phyloP scores from a whole-genome alignment of 352 stramenopile species.

The Phytophthora podocarpi region DNA sequence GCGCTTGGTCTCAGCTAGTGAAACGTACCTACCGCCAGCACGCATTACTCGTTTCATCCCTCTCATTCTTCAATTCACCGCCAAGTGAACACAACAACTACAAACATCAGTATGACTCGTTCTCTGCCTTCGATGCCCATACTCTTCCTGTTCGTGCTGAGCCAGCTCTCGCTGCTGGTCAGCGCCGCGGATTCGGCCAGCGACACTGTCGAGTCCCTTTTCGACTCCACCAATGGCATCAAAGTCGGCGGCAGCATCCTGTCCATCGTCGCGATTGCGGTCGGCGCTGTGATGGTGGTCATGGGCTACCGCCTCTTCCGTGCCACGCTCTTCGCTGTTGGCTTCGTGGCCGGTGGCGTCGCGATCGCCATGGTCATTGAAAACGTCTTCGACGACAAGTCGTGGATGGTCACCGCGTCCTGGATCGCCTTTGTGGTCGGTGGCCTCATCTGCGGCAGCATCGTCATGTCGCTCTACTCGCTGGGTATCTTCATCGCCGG shows the following conservation, averaged over 20 bases:
- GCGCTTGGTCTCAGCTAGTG: conserved; percentile 11
- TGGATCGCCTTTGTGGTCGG: conserved; percentile 67
- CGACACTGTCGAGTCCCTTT: conserved; percentile 48
- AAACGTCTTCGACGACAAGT: conserved; percentile 45
- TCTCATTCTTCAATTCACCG: conserved; percentile 38
- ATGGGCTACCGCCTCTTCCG: conserved; percentile 74
- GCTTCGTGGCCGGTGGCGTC: conserved; percentile 61
- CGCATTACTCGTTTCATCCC: neutral
- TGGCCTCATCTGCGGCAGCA: conserved; percentile 47
- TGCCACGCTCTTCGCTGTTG: conserved; percentile 53
- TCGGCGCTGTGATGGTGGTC: conserved; percentile 33
- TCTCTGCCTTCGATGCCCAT: conserved; percentile 21
- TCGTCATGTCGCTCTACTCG: conserved; percentile 57
- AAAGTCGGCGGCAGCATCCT: conserved; percentile 45
- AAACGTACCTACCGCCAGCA: conserved; percentile 13
- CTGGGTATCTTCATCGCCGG: conserved; percentile 64
- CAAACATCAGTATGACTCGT: conserved; percentile 14
- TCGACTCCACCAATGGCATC: conserved; percentile 44
- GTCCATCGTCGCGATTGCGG: conserved; percentile 39
- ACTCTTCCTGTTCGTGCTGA: conserved; percentile 32
- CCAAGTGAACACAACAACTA: neutral
- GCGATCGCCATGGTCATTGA: conserved; percentile 45
- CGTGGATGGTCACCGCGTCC: conserved; percentile 57
- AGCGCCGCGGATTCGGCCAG: conserved; percentile 29
- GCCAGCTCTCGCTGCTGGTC: conserved; percentile 17